Evolutionary conservation across 257 asterid species (phyloP), one percentile per base, ranked within the genome.

Genomic region (Ophiorrhiza pumila): DNA sequence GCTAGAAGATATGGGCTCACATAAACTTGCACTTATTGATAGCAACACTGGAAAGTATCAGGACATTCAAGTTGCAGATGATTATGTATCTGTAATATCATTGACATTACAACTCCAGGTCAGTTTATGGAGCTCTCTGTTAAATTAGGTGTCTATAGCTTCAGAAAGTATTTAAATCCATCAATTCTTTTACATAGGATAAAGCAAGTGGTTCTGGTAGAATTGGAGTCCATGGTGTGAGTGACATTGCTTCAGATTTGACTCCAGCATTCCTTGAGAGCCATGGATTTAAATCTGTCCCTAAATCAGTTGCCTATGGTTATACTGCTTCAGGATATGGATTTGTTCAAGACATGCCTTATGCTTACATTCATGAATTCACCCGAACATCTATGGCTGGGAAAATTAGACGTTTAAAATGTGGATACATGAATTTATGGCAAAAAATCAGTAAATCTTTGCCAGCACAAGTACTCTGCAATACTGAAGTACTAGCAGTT

Each of bases 261-360:
- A 89, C 95, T 32, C 91, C 92, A 5, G 61, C 61, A 1, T 91
- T 91, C 84, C 94, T 91, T 8, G 89, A 86, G 78, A 74, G 75
- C 0, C 87, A 73, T 35, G 93, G 94, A 55, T 29, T 91, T 57
- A 83, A 81, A 72, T 81, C 89, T 2, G 80, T 89, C 35, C 96
- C 97, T 0, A 85, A 87, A 78, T 86, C 97, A n/a, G 96, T 91
- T 52, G 89, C 87, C 35, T 87, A 87, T 64, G 97, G 97, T 7
- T 91, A 85, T 59, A 91, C 96, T 14, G 97, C 97, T 74, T 91
- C 97, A 5, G 97, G 97, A 70, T 91, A 89, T 68, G 96, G 97
- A 52, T 91, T 87, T 68, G 87, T 85, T 52, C 95, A 87, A 75
- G 97, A 91, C 76, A 87, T 91, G 94, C 84, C 96, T 29, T 91